Conservation (phyloP, 192 early-diverging fungal genomes). For the Umbelopsis sp. region DNA sequence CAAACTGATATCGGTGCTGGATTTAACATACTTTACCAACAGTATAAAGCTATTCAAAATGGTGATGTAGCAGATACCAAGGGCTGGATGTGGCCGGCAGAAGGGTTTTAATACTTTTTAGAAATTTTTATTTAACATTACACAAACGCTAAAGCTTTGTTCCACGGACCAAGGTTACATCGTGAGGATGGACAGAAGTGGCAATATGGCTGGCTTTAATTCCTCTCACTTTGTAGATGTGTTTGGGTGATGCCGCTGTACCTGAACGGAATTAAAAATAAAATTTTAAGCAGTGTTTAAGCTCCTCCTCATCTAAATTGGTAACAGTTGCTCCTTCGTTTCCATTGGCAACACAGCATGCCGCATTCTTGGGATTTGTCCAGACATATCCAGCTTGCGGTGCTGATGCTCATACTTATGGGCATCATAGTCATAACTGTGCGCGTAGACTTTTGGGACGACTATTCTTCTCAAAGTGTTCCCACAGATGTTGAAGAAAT, state of each 20-base stretch:
- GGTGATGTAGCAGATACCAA: conserved; percentile 61
- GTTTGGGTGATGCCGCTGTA: neutral
- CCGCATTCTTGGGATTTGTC: conserved; percentile 2
- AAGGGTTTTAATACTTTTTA: conserved; percentile 56
- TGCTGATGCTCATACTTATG: neutral
- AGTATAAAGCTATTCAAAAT: conserved; percentile 66
- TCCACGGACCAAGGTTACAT: neutral
- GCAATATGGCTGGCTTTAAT: neutral
- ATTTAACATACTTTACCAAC: conserved; percentile 58
- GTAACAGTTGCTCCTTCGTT: neutral
- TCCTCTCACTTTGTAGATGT: neutral
- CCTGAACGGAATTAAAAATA: conserved; percentile 2
- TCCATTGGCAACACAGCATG: neutral
- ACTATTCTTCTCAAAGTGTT: neutral
- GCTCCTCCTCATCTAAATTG: neutral
- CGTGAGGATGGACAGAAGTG: neutral
- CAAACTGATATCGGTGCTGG: conserved; percentile 49
- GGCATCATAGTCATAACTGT: neutral
- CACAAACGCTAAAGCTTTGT: neutral
- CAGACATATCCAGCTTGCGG: conserved; percentile 6
- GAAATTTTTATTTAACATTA: neutral
- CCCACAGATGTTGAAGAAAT: neutral
- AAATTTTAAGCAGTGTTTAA: neutral
- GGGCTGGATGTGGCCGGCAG: conserved; percentile 75
- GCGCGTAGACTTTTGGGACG: conserved; percentile 4